A percentile compares a stretch with the other conserved stretches of the same genome.
Conservation (phyloP, 2,329 filamentous ascomycete species). For the Penicillium decumbens region DNA sequence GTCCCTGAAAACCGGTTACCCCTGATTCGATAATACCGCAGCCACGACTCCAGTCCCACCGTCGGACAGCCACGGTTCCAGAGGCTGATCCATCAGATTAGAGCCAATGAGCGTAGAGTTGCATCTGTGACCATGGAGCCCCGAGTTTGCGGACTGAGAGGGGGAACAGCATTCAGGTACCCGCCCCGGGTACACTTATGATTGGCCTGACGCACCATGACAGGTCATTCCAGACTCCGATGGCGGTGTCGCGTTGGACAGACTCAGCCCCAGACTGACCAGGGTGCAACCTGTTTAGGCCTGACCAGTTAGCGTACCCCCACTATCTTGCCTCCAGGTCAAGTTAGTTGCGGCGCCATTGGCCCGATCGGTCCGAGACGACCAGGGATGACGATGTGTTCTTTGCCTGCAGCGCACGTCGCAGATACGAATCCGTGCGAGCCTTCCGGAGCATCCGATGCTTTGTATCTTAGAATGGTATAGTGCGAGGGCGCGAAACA, state of each 20-base stretch:
- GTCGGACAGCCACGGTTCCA: conserved; percentile 17
- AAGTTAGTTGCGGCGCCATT: conserved; percentile 1
- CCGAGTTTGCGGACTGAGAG: conserved; percentile 13
- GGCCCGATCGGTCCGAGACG: conserved; percentile 10
- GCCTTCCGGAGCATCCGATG: conserved; percentile 13
- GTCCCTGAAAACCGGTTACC: conserved; percentile 8
- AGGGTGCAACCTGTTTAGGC: conserved; percentile 5
- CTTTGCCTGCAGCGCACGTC: conserved; percentile 16
- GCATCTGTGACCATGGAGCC: conserved; percentile 2
- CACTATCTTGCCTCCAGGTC: not conserved
- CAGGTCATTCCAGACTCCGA: conserved; percentile 21
- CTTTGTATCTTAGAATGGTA: not conserved
- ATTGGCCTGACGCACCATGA: conserved; percentile 18
- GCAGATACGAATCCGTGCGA: conserved; percentile 14
- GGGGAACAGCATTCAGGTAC: conserved; percentile 22
- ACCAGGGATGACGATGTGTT: conserved; percentile 1
- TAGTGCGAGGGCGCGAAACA: not conserved
- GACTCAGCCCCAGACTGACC: conserved; percentile 9
- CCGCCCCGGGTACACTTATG: conserved; percentile 11
- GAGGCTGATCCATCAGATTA: conserved; percentile 8
- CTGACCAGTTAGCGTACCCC: conserved; percentile 1
- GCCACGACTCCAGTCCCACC: conserved; percentile 17
- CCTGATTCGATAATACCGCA: conserved; percentile 19
- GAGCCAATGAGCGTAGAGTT: conserved; percentile 17
- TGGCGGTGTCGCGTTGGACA: conserved; percentile 5